Percentiles rank a stretch among this genome's conserved stretches.
These are phyloP conservation scores for Ulota crispa DNA, from an alignment of 225 moss, liverwort and hornwort species.

Conservation along the genomic window DNA sequence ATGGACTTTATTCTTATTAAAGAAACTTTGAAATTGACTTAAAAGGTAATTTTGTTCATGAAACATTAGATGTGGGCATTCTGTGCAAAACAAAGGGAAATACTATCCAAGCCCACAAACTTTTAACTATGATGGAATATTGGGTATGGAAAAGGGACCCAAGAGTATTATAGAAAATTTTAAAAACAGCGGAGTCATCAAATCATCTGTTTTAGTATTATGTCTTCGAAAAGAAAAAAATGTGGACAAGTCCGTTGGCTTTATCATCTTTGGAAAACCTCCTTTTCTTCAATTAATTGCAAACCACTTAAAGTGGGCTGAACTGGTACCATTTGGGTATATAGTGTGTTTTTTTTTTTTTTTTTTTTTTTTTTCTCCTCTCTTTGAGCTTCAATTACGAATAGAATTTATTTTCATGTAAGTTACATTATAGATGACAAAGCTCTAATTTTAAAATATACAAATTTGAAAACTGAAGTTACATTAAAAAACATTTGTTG, in stretches of 20 bases:
- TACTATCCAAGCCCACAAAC: too few species aligned
- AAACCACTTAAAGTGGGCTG: not conserved
- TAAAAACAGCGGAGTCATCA: not conserved
- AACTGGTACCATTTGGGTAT: not conserved
- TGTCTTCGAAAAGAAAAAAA: not conserved
- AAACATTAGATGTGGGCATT: slow-evolving; percentile 13
- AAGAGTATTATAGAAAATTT: not conserved
- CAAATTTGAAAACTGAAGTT: too few species aligned
- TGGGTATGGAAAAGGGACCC: not conserved
- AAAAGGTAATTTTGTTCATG: not conserved
- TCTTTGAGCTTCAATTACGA: not conserved
- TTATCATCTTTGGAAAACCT: not conserved
- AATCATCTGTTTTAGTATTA: not conserved
- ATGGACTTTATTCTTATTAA: too few species aligned
- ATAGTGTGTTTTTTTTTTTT: too few species aligned
- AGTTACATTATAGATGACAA: not conserved
- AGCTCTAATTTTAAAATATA: too few species aligned
- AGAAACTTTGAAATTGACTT: too few species aligned
- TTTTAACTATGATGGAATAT: not conserved
- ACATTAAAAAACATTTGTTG: not conserved
- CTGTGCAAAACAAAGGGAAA: not conserved
- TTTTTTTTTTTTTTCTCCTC: too few species aligned
- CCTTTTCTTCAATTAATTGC: not conserved
- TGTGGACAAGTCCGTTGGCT: not conserved
- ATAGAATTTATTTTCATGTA: not conserved